Evolutionary conservation across 129 eudicot genomes (phyloP), one percentile per base, ranked within the genome.

Genomic region (Tagetes patula): DNA sequence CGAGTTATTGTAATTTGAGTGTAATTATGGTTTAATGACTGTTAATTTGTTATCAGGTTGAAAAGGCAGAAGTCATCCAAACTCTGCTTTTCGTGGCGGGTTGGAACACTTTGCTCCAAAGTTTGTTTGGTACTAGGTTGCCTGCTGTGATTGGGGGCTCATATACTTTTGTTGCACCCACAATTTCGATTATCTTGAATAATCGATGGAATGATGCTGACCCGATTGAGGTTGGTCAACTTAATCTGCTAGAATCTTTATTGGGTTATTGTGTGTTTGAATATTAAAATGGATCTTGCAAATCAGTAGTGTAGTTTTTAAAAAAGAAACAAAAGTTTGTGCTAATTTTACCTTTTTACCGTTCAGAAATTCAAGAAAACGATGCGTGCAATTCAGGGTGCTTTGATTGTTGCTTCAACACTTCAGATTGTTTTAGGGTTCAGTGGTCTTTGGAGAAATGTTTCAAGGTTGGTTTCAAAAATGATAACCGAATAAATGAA

Each of bases 361-460:
- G 66, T 42, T 38, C 88, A 92, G 97, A 92, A 85, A 84, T 92
- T 92, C 88, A 84, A 82, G 86, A 92, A 88, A 77, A 79, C 82
- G 58, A 92, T 92, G 96, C 86, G 97, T 68, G 97, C 94, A 78
- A 87, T 84, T 48, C 97, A 92, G 69, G 97, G 97, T 62, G 97
- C 97, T 50, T 67, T 89, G 69, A 92, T 92, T 75, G 89, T 92
- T 83, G 96, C 97, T 64, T 92, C 97, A 8, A 83, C 89, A 0
- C 79, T 92, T 83, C 97, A 92, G 67, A 92, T 92, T 42, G 96
- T 92, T 69, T 79, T 92, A 67, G 97, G 97, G 82, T 92, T 92
- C 88, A 92, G 97, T 83, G 97, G 97, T 73, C 94, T 92, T 2
- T 92, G 97, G 97, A 91, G 97, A 55, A 89, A 89, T 40, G 84